Base-by-base conservation (phyloP, 768 basidiomycete species). In the Vishniacozyma victoriae region DNA sequence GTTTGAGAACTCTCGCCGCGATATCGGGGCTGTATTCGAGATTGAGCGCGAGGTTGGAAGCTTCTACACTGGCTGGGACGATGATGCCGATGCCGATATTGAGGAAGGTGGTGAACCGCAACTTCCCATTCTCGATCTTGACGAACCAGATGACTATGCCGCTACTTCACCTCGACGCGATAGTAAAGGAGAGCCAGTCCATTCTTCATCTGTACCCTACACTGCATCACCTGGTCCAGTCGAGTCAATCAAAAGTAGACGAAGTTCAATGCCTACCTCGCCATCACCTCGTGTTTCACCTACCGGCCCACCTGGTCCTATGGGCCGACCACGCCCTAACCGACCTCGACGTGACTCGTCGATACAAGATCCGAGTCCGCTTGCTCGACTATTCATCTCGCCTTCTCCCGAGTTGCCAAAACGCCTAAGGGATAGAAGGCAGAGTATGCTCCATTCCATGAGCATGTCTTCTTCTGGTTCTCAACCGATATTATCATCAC, bases 21-120 rank as follows among this genome's bases (percentile, higher is more conserved):
- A 72, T 43, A 55, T 68, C 48, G 57, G 60, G 36, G 44, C 50
- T 1, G 61, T 72, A 23, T 72, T 72, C 46, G 70, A 72, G 50
- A 65, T 72, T 40, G 70, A 72, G 41, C 50, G 62, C 20, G 70
- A 72, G 48, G 62, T 72, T 12, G 70, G 70, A 13, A 57, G 54
- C 25, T 67, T 61, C 42, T 72, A 72, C 44, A 40, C 48, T 0
- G 68, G 60, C 2, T 72, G 68, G 68, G 70, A 70, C 31, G 70
- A 72, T 11, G 71, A 72, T 38, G 56, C 42, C 12, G 18, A 57
- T 18, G 57, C 64, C 27, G 64, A 64, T 15, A 41, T 27, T 22
- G 59, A 61, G n/a, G n/a, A n/a, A n/a, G n/a, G n/a, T 24, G 35
- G 54, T 16, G 37, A 41, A 14, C 41, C 52, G 14, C 59, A 55